These are phyloP conservation scores for Pythium aquatile DNA, from an alignment of 352 stramenopile species.

Conservation along the genomic window DNA sequence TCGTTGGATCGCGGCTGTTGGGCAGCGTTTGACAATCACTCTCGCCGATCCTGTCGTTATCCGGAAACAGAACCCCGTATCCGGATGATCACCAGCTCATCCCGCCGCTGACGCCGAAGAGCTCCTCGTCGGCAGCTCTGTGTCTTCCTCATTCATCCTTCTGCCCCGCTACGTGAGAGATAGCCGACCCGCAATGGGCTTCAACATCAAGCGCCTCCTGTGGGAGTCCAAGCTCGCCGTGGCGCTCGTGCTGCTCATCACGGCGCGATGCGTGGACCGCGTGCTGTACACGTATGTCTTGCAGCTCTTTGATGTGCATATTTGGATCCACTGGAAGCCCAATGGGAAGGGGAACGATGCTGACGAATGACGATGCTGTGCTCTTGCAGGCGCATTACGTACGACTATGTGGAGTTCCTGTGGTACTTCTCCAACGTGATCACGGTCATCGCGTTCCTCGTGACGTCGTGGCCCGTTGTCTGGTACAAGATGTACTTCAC, in stretches of 20 bases:
- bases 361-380: background rate
- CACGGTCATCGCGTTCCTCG: constrained; percentile 68
- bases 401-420: constrained; percentile 84
- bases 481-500: constrained; percentile 85
- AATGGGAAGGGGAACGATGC: background rate
- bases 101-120: background rate
- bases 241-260: constrained; percentile 73
- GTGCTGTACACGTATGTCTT: constrained; percentile 83
- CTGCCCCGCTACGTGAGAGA: background rate
- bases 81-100: constrained; percentile 2
- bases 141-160: constrained; percentile 5
- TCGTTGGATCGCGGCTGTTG: background rate
- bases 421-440: constrained; percentile 89
- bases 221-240: constrained; percentile 86
- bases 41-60: background rate
- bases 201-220: constrained; percentile 66
- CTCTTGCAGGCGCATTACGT: constrained; percentile 71
- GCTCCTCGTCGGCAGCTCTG: background rate
- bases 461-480: constrained; percentile 75
- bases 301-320: background rate
- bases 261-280: constrained; percentile 77
- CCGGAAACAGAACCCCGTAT: background rate
- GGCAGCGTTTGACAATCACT: constrained; percentile 3
- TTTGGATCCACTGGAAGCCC: background rate
- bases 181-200: constrained; percentile 9